Percentiles rank a stretch among this genome's conserved stretches.
phyloP scores from a whole-genome alignment of 2,329 filamentous ascomycete genomes.

The Lecanicillium sp. region DNA sequence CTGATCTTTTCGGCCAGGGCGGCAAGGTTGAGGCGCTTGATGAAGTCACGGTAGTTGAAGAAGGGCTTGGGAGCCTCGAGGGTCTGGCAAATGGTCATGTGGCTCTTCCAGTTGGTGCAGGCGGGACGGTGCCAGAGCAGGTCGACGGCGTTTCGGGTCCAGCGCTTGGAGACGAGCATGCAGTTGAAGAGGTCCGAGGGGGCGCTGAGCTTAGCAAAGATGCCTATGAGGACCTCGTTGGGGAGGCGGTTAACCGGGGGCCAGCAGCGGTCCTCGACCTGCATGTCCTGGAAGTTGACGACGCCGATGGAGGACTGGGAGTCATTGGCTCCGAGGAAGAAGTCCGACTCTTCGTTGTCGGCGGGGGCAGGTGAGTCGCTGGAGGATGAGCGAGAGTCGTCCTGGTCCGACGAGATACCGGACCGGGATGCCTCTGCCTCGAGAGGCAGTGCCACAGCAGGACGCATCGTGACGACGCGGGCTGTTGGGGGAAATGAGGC shows the following conservation, averaged over 20 bases:
- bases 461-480: constrained; percentile 14
- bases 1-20: constrained; percentile 68
- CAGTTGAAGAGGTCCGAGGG: constrained; percentile 75
- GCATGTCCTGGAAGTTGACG: constrained; percentile 70
- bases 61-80: constrained; percentile 67
- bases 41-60: constrained; percentile 84
- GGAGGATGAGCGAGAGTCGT: constrained; percentile 58
- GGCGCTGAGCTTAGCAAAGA: constrained; percentile 77
- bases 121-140: constrained; percentile 91
- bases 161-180: constrained; percentile 90
- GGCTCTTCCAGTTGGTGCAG: constrained; percentile 79
- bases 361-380: constrained; percentile 69
- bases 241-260: constrained; percentile 82
- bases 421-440: constrained; percentile 18
- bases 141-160: constrained; percentile 88
- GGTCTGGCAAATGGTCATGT: constrained; percentile 74
- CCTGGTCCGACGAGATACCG: constrained; percentile 31
- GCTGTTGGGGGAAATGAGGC: not conserved
- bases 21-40: constrained; percentile 87
- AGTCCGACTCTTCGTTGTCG: constrained; percentile 90
- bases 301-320: constrained; percentile 87
- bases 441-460: constrained; percentile 15
- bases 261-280: constrained; percentile 59
- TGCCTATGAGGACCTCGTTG: constrained; percentile 88
- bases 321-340: constrained; percentile 83